Evolutionary conservation across 306 rosid species (phyloP).

Genomic region (Rubus idaeus): DNA sequence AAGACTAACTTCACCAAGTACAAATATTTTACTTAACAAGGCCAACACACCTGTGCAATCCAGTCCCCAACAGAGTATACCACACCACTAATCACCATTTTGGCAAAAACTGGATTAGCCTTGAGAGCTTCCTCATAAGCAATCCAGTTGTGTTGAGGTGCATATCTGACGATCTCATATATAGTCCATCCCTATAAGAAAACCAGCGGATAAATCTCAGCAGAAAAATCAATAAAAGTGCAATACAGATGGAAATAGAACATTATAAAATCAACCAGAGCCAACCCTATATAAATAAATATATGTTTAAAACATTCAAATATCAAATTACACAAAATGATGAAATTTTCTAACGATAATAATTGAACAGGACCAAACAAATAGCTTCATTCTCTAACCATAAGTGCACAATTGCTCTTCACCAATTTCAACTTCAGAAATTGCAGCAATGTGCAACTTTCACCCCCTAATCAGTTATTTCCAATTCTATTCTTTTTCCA

Average conservation of each 20-base stretch:
- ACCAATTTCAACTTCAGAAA: constrained; percentile 2
- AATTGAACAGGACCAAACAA: background rate
- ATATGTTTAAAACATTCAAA: background rate
- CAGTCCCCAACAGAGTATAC: constrained; percentile 95
- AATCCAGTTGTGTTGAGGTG: constrained; percentile 91
- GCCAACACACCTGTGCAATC: constrained; percentile 82
- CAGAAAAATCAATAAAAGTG: constrained; percentile 2
- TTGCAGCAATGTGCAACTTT: background rate
- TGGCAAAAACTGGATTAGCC: constrained; percentile 89
- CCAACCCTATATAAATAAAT: background rate
- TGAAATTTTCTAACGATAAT: background rate
- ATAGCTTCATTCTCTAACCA: background rate
- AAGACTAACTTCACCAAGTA: background rate
- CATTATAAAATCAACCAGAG: background rate
- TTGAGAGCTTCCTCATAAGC: constrained; percentile 98
- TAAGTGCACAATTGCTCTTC: background rate
- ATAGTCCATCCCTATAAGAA: constrained; percentile 83
- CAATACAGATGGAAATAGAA: background rate
- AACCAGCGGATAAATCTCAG: constrained; percentile 3
- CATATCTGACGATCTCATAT: constrained; percentile 85
- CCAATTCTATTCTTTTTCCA: background rate
- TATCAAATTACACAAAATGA: background rate
- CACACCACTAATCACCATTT: constrained; percentile 96
- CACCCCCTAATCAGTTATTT: background rate
- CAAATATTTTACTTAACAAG: background rate